Base-by-base conservation (phyloP, 345 rosid genomes). In the Salix koriyanagi region DNA sequence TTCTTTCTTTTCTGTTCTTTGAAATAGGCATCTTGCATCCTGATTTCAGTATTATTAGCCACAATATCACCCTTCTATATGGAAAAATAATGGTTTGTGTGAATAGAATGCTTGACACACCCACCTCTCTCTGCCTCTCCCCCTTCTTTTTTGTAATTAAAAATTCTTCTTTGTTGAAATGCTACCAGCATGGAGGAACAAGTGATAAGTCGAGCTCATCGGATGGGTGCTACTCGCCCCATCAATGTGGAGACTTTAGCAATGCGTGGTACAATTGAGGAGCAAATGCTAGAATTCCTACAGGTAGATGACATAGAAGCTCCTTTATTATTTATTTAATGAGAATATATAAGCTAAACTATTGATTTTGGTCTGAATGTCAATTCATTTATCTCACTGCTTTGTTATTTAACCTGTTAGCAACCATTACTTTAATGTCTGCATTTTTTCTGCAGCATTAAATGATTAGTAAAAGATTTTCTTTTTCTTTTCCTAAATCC, bases 211-310 rank as follows among this genome's bases (percentile, higher is more conserved):
- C 94, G 98, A 44, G 97, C 97, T 77, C 96, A 91, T 83, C 87
- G 96, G 73, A 90, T 96, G 98, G 98, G 99, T 32, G 98, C 97
- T 66, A 85, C 87, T 75, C 91, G 96, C 65, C 98, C 96, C 70
- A 88, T 93, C 82, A 78, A 87, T 61, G 98, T 95, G 46, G 94
- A 95, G 79, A 95, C 97, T 70, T 78, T 95, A 80, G 90, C 92
- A n/a, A 93, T 95, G 99, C 83, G 84, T 72, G 93, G 96, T 75
- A 91, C 98, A 25, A 90, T 96, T 67, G 98, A 96, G 83, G 91
- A 93, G 84, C 97, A 90, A 84, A 93, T 96, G 99, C 50, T 96
- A 78, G 89, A 85, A 76, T 91, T 93, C 83, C 85, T 96, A 65
- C 87, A 88, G 94, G 98, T 96, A 37, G 19, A 62, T 30, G 5